Conservation (phyloP, 345 rosid genomes). For the Syzygium grande region DNA sequence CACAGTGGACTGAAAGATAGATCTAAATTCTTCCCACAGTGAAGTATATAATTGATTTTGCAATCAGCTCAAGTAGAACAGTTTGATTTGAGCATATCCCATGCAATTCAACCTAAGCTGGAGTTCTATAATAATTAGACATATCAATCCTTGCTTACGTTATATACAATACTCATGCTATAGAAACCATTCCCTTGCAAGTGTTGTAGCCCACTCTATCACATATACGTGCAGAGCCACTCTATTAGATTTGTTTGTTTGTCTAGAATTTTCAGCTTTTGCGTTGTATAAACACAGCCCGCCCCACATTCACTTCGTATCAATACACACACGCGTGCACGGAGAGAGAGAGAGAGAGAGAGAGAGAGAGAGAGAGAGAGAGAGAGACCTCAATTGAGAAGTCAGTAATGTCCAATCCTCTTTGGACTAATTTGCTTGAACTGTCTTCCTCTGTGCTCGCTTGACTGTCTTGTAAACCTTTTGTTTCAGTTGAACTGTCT, state of each 20-base stretch:
- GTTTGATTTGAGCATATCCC: too few species aligned
- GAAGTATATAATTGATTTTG: too few species aligned
- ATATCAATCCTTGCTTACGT: not conserved
- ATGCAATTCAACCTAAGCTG: too few species aligned
- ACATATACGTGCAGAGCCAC: not conserved
- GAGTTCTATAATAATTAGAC: too few species aligned
- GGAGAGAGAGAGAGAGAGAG: too few species aligned
- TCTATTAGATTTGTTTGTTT: not conserved
- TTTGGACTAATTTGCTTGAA: not conserved
- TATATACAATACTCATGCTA: not conserved
- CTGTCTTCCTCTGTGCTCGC: fast-evolving
- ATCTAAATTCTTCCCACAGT: too few species aligned
- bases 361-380: too few species aligned
- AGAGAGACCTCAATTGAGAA: not conserved
- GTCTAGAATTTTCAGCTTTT: not conserved
- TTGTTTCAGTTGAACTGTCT: too few species aligned
- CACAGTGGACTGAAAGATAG: too few species aligned
- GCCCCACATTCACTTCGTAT: too few species aligned
- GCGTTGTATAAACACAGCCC: not conserved
- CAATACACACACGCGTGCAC: too few species aligned
- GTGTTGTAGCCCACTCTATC: not conserved
- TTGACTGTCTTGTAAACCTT: not conserved
- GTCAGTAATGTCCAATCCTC: not conserved
- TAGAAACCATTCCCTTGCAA: not conserved
- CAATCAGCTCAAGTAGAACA: too few species aligned